Evolutionary conservation across 2,329 filamentous ascomycete species (phyloP), one percentile per base, ranked within the genome.

Genomic region (Xylaria sp.): DNA sequence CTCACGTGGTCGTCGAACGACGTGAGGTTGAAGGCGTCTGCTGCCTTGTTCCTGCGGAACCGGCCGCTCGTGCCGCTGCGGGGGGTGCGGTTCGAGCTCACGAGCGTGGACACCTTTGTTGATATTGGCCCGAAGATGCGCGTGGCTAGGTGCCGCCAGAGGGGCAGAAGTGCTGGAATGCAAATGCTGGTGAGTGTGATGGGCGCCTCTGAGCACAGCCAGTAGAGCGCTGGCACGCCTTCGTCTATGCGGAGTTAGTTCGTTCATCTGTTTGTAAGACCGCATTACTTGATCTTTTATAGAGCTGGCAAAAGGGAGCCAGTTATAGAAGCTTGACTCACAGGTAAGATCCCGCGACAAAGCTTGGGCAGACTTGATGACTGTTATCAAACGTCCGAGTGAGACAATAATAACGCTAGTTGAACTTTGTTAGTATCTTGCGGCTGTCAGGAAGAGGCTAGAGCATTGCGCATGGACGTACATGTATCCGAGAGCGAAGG

Each of bases 401-500:
- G 68, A 72, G 18, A 71, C 68, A 28, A 71, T 23, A n/a, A 72
- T 59, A 25, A 67, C 62, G 52, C 70, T 72, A n/a, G 7, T 6
- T 49, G 10, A 51, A 9, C 23, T 25, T 18, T 8, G 48, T 46
- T 20, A 51, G 48, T 28, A 28, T 23, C 3, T 25, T 25, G 23
- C 9, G 20, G 23, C 23, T 13, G 23, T 51, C 1, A 12, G 23
- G 18, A 52, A 28, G 23, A 12, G 6, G 48, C 9, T 48, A 23
- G 46, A 23, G 6, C 4, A 48, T 2, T 48, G 10, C 3, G 20
- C 46, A 48, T 13, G 49, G 41, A 65, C 68, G 54, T 60, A 72
- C 71, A 46, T 60, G 20, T 73, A 72, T 10, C 73, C 73, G 1
- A 74, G 33, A 5, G 65, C 15, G 25, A 75, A 75, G 3, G 67